Percentiles rank a stretch among this genome's conserved stretches.
These are phyloP conservation scores for Periconia sp. DNA, from an alignment of 2,329 filamentous ascomycete genomes.

Conservation along the genomic window DNA sequence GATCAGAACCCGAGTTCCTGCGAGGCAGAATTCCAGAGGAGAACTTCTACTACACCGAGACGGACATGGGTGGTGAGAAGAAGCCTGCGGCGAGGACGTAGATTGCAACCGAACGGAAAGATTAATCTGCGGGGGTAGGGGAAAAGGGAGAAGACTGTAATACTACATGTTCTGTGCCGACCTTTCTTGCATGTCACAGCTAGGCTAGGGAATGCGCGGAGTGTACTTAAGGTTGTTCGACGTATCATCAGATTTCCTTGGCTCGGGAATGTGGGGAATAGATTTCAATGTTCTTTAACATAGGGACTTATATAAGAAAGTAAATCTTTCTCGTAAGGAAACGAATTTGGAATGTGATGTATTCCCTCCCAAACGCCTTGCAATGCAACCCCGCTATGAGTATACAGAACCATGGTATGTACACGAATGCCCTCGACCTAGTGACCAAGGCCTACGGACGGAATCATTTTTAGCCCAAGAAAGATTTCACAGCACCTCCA, in stretches of 20 bases:
- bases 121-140: neutral
- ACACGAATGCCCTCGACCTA: no score
- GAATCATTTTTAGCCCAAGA: slow-evolving; percentile 70
- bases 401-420: no score
- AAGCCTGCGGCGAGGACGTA: slow-evolving; percentile 41
- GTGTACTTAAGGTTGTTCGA: neutral
- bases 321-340: no score
- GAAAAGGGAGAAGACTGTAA: neutral
- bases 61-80: slow-evolving; percentile 49
- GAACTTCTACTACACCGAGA: slow-evolving; percentile 76
- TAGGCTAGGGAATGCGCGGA: neutral
- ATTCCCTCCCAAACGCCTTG: no score
- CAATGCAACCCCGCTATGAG: no score
- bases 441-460: no score
- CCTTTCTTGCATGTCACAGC: neutral
- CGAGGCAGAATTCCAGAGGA: slow-evolving; percentile 88
- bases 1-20: slow-evolving; percentile 86
- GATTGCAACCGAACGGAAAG: neutral
- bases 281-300: no score
- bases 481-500: slow-evolving; percentile 80
- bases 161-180: neutral
- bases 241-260: neutral
- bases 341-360: no score
- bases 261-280: no score
- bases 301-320: no score